Evolutionary conservation across 2,329 filamentous ascomycete species (phyloP).

Genomic region (Pyricularia pennisetigena): DNA sequence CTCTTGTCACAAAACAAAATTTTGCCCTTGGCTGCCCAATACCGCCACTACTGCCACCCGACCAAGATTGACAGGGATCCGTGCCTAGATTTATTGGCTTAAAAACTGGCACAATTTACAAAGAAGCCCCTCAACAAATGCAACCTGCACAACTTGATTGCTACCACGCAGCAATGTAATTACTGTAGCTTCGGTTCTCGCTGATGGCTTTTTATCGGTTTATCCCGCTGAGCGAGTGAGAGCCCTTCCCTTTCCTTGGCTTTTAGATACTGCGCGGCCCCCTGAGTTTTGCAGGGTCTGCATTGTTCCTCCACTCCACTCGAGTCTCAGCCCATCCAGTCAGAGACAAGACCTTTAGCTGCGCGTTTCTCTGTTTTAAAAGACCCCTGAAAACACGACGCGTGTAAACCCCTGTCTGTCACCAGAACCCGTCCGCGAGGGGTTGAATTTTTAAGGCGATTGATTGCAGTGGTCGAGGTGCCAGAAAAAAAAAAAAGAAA

Average conservation of each 20-base stretch:
- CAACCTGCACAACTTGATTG: not conserved
- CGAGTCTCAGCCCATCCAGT: not conserved
- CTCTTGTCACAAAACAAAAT: not conserved
- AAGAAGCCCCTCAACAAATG: not conserved
- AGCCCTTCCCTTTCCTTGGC: too few species aligned
- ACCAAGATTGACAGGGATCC: not conserved
- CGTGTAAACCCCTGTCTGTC: not conserved
- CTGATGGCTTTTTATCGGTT: not conserved
- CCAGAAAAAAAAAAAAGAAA: too few species aligned
- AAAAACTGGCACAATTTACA: not conserved
- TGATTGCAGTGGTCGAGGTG: not conserved
- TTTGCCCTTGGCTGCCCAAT: not conserved
- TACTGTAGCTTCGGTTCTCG: not conserved
- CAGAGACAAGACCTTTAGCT: not conserved
- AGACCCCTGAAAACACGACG: not conserved
- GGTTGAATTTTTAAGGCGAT: not conserved
- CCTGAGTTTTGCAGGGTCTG: not conserved
- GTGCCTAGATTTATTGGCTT: not conserved
- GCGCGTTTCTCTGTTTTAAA: not conserved
- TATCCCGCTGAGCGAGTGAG: too few species aligned
- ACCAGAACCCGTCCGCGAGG: not conserved
- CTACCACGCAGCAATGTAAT: not conserved
- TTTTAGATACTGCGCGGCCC: too few species aligned
- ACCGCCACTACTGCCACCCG: not conserved
- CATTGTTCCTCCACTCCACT: not conserved